phyloP scores from a whole-genome alignment of 2,329 filamentous ascomycete genomes.

The Trichoderma sp. region DNA sequence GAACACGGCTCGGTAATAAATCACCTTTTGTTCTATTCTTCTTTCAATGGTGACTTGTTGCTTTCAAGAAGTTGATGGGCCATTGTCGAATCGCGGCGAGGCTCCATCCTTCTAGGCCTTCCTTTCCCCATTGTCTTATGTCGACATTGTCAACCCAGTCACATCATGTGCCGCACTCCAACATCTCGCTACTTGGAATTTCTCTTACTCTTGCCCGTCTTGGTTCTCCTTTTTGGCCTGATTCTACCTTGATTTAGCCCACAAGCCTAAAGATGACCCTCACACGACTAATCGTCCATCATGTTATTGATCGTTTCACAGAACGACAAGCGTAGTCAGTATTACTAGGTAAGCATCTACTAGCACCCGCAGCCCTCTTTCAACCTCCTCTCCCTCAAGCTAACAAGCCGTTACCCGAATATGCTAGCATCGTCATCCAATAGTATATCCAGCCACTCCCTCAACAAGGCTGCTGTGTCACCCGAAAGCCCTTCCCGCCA shows the following conservation, averaged over 20 bases:
- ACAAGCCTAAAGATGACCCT: background rate
- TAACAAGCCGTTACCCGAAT: slow-evolving; percentile 10
- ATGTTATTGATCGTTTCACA: slow-evolving; percentile 7
- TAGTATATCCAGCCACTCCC: slow-evolving; percentile 9
- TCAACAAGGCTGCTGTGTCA: slow-evolving; percentile 2
- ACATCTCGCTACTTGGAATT: background rate
- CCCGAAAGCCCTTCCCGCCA: slow-evolving; percentile 4
- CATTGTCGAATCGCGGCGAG: background rate
- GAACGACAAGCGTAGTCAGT: background rate
- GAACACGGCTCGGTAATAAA: background rate
- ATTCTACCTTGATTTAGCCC: background rate
- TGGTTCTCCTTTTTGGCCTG: background rate
- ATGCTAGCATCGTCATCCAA: slow-evolving; percentile 7
- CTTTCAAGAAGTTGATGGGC: background rate
- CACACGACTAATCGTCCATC: background rate
- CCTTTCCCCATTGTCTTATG: background rate
- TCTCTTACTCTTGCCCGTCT: background rate
- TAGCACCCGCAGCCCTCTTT: slow-evolving; percentile 11
- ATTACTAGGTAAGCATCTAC: background rate
- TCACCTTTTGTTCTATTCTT: background rate
- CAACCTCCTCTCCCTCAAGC: background rate
- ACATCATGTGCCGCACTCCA: background rate
- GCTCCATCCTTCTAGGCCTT: background rate
- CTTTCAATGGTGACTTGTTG: too few relatives aligned
- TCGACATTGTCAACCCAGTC: background rate